Conservation (phyloP, 2,329 filamentous ascomycete genomes). For the Gyromitra esculenta region DNA sequence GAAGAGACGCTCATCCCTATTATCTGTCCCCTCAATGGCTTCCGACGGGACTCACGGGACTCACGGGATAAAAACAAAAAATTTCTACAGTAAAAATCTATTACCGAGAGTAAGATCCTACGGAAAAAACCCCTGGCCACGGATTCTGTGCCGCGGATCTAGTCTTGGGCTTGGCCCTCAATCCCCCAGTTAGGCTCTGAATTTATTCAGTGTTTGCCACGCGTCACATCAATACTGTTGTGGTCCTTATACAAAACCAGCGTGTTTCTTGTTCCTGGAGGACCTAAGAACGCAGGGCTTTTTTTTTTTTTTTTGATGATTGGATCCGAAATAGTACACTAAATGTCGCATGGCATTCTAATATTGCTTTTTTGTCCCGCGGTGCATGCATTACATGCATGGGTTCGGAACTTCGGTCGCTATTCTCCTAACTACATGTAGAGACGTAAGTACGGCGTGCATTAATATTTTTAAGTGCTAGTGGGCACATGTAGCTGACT, state of each 20-base stretch:
- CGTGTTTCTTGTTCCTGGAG: slow-evolving; percentile 45
- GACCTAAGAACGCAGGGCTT: slow-evolving; percentile 1
- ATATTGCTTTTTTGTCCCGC: slow-evolving; percentile 49
- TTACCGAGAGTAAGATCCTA: neutral
- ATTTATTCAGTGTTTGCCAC: slow-evolving; percentile 25
- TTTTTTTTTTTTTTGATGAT: slow-evolving; percentile 38
- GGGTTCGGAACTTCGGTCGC: slow-evolving; percentile 38
- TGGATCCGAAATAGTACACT: slow-evolving; percentile 41
- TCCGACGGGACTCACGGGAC: neutral
- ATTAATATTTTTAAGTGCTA: slow-evolving; percentile 25
- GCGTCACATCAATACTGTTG: neutral
- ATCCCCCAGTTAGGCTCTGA: slow-evolving; percentile 37
- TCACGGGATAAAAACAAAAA: neutral
- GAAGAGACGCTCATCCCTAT: neutral
- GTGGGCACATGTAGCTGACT: neutral
- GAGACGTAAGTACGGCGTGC: slow-evolving; percentile 5
- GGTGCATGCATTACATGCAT: slow-evolving; percentile 48
- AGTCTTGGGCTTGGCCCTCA: neutral
- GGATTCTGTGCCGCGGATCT: slow-evolving; percentile 7
- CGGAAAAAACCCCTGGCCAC: neutral
- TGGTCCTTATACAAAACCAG: slow-evolving; percentile 14
- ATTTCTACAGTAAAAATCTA: neutral
- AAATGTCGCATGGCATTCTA: slow-evolving; percentile 45
- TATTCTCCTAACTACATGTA: slow-evolving; percentile 14
- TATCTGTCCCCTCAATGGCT: neutral